Percentiles rank a stretch among this genome's conserved stretches.
Evolutionary conservation across 2,329 filamentous ascomycete species (phyloP).

Genomic region (Stagonosporopsis chrysanthemi): DNA sequence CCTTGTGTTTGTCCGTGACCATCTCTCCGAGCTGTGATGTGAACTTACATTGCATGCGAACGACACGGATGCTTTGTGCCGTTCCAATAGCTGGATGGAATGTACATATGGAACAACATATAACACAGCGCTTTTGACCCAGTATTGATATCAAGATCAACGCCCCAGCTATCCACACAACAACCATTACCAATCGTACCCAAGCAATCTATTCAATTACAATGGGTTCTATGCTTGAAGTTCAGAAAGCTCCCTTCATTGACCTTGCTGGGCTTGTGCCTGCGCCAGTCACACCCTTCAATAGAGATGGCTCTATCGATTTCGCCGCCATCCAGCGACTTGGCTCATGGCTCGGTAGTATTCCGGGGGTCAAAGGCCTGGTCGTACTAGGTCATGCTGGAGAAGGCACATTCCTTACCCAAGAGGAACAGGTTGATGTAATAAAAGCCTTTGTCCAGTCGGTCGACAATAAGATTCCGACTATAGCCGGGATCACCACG

Average conservation of each 20-base stretch:
- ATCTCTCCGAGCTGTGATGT: no score
- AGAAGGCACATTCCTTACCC: conserved; percentile 62
- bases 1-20: background rate
- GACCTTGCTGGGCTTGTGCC: conserved; percentile 60
- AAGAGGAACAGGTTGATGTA: conserved; percentile 58
- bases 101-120: background rate
- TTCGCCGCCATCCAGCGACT: conserved; percentile 62
- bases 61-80: background rate
- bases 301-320: conserved; percentile 57
- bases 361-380: conserved; percentile 60
- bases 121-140: background rate
- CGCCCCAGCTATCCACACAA: background rate
- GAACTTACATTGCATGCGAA: background rate
- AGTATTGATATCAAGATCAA: no score
- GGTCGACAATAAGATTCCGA: conserved; percentile 59
- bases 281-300: conserved; percentile 62
- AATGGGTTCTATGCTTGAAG: conserved; percentile 38
- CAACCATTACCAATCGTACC: background rate
- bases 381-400: conserved; percentile 64
- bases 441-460: conserved; percentile 63
- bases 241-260: conserved; percentile 39
- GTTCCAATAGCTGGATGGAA: background rate
- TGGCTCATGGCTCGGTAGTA: conserved; percentile 62
- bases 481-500: conserved; percentile 62
- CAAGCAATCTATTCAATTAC: background rate